These are phyloP conservation scores for rapeseed (Brassica napus) DNA, from an alignment of 345 rosid genomes.

Conservation along the genomic window Da-Ae NC_063448.1:53839001-53839500, in stretches of 20 bases:
- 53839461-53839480: conserved; percentile 65
- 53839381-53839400: conserved; percentile 50
- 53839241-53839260: conserved; percentile 18
- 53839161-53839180: conserved; percentile 99
- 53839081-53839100: conserved; percentile 56
- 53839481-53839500: conserved; percentile 84
- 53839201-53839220: conserved; percentile 97
- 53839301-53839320: conserved; percentile 96
- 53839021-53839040: conserved; percentile 15
- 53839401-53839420: conserved; percentile 7
- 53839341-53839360: conserved; percentile 66
- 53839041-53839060: conserved; percentile 4
- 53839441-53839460: conserved; percentile 16
- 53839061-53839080: background rate
- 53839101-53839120: conserved; percentile 92
- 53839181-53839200: conserved; percentile 96
- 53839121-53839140: conserved; percentile 67
- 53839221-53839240: conserved; percentile 8
- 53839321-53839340: conserved; percentile 82
- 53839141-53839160: conserved; percentile 99
- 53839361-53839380: conserved; percentile 52
- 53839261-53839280: background rate
- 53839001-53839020: conserved; percentile 39
- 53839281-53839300: conserved; percentile 55
- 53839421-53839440: conserved; percentile 17